These are phyloP conservation scores for Nicotiana noctiflora DNA, from an alignment of 257 asterid species.

Conservation along the genomic window DNA sequence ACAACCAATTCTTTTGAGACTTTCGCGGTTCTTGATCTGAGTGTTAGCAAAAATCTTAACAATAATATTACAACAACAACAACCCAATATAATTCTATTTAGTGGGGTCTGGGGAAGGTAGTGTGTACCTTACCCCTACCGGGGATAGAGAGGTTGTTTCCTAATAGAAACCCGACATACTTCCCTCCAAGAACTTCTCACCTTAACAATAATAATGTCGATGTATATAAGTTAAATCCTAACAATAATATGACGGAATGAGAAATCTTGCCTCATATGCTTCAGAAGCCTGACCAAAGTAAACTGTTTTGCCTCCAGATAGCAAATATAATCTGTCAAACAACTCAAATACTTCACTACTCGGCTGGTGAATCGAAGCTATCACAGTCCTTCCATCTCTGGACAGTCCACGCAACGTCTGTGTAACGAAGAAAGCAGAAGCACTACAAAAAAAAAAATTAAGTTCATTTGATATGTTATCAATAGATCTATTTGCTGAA, in stretches of 20 bases:
- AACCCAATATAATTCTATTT: too few relatives aligned
- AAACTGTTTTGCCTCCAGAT: slow-evolving; percentile 83
- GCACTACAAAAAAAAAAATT: slow-evolving; percentile 71
- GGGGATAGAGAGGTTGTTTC: too few relatives aligned
- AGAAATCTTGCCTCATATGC: slow-evolving; percentile 68
- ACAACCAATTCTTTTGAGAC: neutral
- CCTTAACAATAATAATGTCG: too few relatives aligned
- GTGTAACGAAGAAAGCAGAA: slow-evolving; percentile 93
- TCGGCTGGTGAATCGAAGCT: slow-evolving; percentile 97
- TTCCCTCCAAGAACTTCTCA: too few relatives aligned
- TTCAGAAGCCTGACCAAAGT: slow-evolving; percentile 88
- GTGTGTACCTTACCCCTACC: too few relatives aligned
- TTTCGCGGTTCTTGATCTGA: too few relatives aligned
- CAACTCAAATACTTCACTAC: slow-evolving; percentile 96
- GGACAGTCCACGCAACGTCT: slow-evolving; percentile 74
- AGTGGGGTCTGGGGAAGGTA: too few relatives aligned
- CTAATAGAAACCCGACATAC: too few relatives aligned
- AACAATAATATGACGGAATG: too few relatives aligned
- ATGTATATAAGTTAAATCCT: neutral
- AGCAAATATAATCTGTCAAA: slow-evolving; percentile 80
- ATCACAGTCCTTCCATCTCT: slow-evolving; percentile 93
- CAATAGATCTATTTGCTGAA: neutral
- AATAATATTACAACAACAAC: too few relatives aligned
- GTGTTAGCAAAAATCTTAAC: neutral
- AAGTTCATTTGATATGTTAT: neutral